A percentile compares a stretch with the other conserved stretches of the same genome.
Conservation (phyloP, 1,284 basidiomycete species). For the Moesziomyces antarcticus region DNA sequence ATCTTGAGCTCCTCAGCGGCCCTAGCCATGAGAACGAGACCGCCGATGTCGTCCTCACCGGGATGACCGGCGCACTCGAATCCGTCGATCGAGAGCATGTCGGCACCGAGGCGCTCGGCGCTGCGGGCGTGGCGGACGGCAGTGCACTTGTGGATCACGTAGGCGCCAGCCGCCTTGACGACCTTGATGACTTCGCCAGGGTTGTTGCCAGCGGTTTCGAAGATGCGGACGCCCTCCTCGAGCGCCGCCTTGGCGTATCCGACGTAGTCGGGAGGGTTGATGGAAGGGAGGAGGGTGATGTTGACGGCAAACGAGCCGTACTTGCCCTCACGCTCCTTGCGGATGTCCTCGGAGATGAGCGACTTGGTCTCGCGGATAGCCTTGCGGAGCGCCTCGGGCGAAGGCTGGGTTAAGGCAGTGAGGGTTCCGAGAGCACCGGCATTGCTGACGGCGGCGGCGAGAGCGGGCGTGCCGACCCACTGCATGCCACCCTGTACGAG, state of each 20-base stretch:
- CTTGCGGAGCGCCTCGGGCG: constrained; percentile 81
- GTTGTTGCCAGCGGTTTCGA: constrained; percentile 93
- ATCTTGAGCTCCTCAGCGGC: constrained; percentile 85
- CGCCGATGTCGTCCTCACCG: constrained; percentile 93
- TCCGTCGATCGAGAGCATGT: constrained; percentile 73
- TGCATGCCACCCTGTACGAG: constrained; percentile 66
- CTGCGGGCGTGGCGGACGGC: constrained; percentile 74
- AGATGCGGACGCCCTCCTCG: constrained; percentile 86
- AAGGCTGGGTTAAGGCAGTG: constrained; percentile 87
- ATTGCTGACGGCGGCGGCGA: constrained; percentile 84
- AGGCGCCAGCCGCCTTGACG: constrained; percentile 79
- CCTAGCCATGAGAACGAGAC: constrained; percentile 87
- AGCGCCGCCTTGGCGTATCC: constrained; percentile 84
- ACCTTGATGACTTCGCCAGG: constrained; percentile 82
- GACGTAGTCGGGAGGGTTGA: constrained; percentile 89
- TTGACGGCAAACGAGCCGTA: constrained; percentile 77
- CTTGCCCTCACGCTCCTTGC: constrained; percentile 45
- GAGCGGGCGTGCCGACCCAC: constrained; percentile 80
- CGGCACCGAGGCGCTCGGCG: constrained; percentile 81
- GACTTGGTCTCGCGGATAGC: constrained; percentile 82
- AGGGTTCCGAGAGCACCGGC: constrained; percentile 88
- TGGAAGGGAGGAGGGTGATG: constrained; percentile 87
- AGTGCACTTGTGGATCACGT: constrained; percentile 91
- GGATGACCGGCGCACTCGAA: constrained; percentile 86
- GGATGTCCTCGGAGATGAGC: constrained; percentile 45